These are phyloP conservation scores for Nemophila menziesii DNA, from an alignment of 257 asterid genomes.

Conservation along the genomic window DNA sequence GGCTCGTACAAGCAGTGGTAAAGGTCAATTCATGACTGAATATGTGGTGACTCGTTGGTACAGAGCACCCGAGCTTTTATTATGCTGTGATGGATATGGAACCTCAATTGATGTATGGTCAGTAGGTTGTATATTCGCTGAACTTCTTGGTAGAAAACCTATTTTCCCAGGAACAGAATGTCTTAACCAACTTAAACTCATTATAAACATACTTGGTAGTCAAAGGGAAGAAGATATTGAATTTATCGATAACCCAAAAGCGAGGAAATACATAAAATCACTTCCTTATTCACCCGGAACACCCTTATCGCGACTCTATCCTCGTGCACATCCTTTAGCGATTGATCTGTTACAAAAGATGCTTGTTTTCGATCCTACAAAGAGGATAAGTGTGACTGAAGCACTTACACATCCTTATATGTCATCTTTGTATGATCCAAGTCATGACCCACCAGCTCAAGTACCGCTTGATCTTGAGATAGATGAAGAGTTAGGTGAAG, in stretches of 20 bases:
- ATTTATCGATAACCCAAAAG: conserved; percentile 48
- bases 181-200: conserved; percentile 48
- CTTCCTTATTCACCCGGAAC: conserved; percentile 40
- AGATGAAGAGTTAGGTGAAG: conserved; percentile 52
- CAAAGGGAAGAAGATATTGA: conserved; percentile 34
- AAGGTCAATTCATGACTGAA: conserved; percentile 60
- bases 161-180: conserved; percentile 51
- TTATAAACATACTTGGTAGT: conserved; percentile 48
- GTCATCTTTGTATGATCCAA: conserved; percentile 52
- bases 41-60: conserved; percentile 57
- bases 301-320: conserved; percentile 35
- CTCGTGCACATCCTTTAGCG: conserved; percentile 47
- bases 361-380: conserved; percentile 56
- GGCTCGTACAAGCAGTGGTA: conserved; percentile 42
- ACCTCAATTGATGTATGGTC: conserved; percentile 55
- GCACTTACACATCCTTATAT: conserved; percentile 59
- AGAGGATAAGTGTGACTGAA: conserved; percentile 48
- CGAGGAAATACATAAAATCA: conserved; percentile 40
- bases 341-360: conserved; percentile 43
- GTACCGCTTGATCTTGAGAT: conserved; percentile 47
- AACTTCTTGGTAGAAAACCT: conserved; percentile 48
- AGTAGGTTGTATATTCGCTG: conserved; percentile 52
- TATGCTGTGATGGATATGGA: conserved; percentile 48
- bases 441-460: conserved; percentile 41
- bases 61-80: conserved; percentile 53